Evolutionary conservation across 208 protist genomes (phyloP).

Genomic region (Leishmania gerbilli): DNA sequence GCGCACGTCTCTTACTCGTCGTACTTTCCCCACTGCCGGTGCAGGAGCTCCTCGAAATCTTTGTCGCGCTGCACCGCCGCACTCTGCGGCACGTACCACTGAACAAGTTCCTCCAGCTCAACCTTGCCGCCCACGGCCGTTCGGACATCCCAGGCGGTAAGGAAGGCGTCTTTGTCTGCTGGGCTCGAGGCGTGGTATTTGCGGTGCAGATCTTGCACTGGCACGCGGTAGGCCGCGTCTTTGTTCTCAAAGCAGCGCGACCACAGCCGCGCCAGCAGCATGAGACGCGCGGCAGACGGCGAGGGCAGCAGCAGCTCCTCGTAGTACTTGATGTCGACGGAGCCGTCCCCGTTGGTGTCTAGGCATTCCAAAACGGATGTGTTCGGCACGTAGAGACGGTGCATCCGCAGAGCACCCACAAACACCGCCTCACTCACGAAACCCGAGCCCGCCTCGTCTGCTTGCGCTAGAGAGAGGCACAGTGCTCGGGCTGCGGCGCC

Average conservation of each 20-base stretch:
- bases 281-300: conserved; percentile 52
- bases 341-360: conserved; percentile 78
- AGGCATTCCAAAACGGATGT: conserved; percentile 42
- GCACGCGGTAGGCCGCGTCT: conserved; percentile 43
- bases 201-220: conserved; percentile 67
- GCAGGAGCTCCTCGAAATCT: conserved; percentile 65
- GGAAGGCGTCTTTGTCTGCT: conserved; percentile 73
- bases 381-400: conserved; percentile 75
- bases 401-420: conserved; percentile 43
- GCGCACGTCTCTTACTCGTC: conserved; percentile 7
- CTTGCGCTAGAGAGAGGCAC: conserved; percentile 42
- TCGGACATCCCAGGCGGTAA: conserved; percentile 82
- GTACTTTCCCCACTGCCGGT: conserved; percentile 61
- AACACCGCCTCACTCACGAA: conserved; percentile 63
- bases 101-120: conserved; percentile 53
- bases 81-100: conserved; percentile 81
- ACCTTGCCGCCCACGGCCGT: conserved; percentile 47
- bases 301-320: conserved; percentile 51
- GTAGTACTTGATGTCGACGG: conserved; percentile 76
- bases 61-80: conserved; percentile 52
- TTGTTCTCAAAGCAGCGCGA: conserved; percentile 48
- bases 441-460: conserved; percentile 26
- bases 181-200: conserved; percentile 55
- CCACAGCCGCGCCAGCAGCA: conserved; percentile 87
- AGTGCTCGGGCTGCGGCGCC: conserved; percentile 37